Base-by-base conservation (phyloP, 139 green algal species). In the Yamagishiella unicocca region DNA sequence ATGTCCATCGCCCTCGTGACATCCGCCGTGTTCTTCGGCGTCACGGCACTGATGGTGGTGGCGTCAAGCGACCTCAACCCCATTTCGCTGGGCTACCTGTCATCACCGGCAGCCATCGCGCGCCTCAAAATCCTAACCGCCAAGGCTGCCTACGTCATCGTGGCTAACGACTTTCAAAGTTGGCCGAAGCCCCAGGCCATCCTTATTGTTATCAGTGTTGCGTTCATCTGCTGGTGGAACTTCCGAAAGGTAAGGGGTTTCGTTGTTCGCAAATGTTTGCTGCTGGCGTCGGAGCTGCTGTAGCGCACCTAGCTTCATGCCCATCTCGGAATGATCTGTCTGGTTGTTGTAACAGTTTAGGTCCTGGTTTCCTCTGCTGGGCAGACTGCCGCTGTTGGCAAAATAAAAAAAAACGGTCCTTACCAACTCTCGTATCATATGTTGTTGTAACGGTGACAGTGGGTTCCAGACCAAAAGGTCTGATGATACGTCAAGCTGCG, bases 1-100 rank as follows among this genome's bases (percentile, higher is more conserved):
- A 62, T 92, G n/a, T n/a, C 29, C 8, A 45, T 93, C 12, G 83
- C 80, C 0, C 43, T 72, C 7, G 42, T 73, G 19, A 62, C 58
- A 0, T 55, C 74, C 0, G 19, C 67, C 0, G 4, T 91, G 4
- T 87, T 87, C 45, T 70, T 87, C 45, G 38, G 21, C 33, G 64
- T 84, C 27, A 89, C 87, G 6, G 58, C 33, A 10, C 68, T 89
- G 6, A 67, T 87, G 81, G 81, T 88, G 38, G 71, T 88, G n/a
- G 83, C 83, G 0, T 61, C 45, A 1, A 68, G 40, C 29, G 83
- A 88, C 53, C 71, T 88, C 0, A 82, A 88, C 83, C 83, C 83
- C 22, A 62, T 88, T 37, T 73, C 83, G 2, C 70, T 24, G 9
- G 42, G 50, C 40, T 66, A 76, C 53, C 71, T 88, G n/a, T 71